Percentiles rank a stretch among this genome's conserved stretches.
phyloP scores from a whole-genome alignment of 495 filamentous ascomycete species.

The Aspergillus cristatus region DNA sequence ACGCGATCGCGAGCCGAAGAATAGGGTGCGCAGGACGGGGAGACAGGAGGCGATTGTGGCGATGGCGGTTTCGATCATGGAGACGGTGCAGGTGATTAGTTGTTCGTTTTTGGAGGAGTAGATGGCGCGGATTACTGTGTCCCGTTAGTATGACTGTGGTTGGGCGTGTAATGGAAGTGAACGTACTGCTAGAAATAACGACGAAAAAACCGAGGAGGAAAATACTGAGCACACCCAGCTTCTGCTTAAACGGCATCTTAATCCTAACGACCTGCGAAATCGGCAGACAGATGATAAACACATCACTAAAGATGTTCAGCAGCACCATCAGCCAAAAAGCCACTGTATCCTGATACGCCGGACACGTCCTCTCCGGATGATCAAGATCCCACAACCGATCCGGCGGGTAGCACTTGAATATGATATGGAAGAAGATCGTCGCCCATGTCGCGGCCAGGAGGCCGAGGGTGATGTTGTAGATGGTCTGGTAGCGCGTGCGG shows the following conservation, averaged over 20 bases:
- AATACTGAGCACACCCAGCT: conserved; percentile 14
- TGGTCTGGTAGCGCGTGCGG: conserved; percentile 12
- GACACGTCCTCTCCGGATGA: conserved; percentile 10
- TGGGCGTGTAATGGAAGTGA: background rate
- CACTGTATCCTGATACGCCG: conserved; percentile 5
- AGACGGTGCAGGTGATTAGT: conserved; percentile 20
- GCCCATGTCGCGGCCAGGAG: conserved; percentile 14
- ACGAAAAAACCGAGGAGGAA: conserved; percentile 16
- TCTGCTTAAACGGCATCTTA: conserved; percentile 15
- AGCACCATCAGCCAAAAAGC: conserved; percentile 18
- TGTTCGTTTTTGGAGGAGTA: conserved; percentile 15
- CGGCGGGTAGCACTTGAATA: conserved; percentile 16
- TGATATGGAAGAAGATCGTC: conserved; percentile 14
- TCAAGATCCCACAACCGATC: conserved; percentile 9
- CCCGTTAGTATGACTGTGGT: background rate
- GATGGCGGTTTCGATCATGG: conserved; percentile 19
- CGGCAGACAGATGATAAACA: conserved; percentile 18
- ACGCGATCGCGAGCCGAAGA: conserved; percentile 17
- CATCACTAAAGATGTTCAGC: conserved; percentile 16
- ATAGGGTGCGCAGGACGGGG: conserved; percentile 16
- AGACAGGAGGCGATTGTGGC: conserved; percentile 20
- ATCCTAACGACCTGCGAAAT: conserved; percentile 14
- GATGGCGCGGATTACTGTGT: conserved; percentile 17
- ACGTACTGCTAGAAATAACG: conserved; percentile 17
- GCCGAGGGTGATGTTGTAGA: conserved; percentile 16